A percentile compares a stretch with the other conserved stretches of the same genome.
These are phyloP conservation scores for Thinopyrum obtusiflorum DNA, from an alignment of 202 grass and related monocot species.

Conservation along the genomic window DNA sequence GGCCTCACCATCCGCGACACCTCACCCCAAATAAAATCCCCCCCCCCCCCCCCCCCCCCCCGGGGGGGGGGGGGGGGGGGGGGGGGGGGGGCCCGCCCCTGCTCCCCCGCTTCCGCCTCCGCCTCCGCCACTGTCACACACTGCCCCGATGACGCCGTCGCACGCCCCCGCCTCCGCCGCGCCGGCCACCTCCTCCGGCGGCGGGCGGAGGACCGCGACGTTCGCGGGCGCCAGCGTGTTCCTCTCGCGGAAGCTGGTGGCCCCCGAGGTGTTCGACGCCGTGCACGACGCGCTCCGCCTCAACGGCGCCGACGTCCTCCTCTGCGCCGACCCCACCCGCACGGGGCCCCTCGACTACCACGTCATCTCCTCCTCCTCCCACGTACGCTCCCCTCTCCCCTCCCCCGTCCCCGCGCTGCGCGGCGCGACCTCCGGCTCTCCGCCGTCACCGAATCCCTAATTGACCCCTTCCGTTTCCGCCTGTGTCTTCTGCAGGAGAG, in stretches of 20 bases:
- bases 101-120: neutral
- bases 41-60: no score
- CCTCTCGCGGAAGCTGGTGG: slow-evolving; percentile 75
- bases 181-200: neutral
- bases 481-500: slow-evolving; percentile 57
- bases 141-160: slow-evolving; percentile 5
- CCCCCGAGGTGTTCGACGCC: slow-evolving; percentile 84
- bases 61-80: no score
- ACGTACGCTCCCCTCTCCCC: slow-evolving; percentile 33
- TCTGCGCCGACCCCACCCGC: slow-evolving; percentile 58
- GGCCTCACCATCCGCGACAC: neutral
- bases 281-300: slow-evolving; percentile 84
- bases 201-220: slow-evolving; percentile 42
- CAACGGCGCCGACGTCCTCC: slow-evolving; percentile 76
- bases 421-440: neutral
- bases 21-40: slow-evolving; percentile 2
- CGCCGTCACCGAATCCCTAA: slow-evolving; percentile 28
- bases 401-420: neutral
- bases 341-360: slow-evolving; percentile 63
- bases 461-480: neutral
- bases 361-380: slow-evolving; percentile 80
- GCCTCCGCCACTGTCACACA: neutral
- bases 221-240: slow-evolving; percentile 79
- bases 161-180: neutral
- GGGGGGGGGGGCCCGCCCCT: no score